Evolutionary conservation across 2,329 filamentous ascomycete genomes (phyloP), one percentile per base, ranked within the genome.

Genomic region (Aspergillus novoparasiticus): DNA sequence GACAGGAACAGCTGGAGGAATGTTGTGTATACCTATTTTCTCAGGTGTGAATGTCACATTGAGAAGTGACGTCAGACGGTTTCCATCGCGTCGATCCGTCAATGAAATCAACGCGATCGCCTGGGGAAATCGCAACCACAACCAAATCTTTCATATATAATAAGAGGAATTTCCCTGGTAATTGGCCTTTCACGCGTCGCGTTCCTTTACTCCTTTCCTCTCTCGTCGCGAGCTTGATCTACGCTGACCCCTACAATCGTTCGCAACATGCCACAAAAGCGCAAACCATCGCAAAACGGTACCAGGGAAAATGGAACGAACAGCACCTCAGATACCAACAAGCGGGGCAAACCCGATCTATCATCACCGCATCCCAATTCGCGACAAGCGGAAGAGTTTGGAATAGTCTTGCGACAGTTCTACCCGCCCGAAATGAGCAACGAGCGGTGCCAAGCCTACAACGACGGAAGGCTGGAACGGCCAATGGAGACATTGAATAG

Each of bases 401-500:
- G 88, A 21, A 87, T 92, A 57, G 87, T 92, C 0, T 81, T 90
- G 41, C 87, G 89, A 46, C 85, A 91, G 55, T 97, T 89, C 79
- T 97, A 97, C 70, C 93, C 93, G 0, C 86, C 87, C 1, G 93
- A 96, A 74, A 96, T 97, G 89, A 91, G 85, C 79, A 95, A 93
- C 71, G 86, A 85, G 57, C 88, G 93, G 45, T 93, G 91, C 58
- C 81, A 83, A 6, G 88, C 90, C 58, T 97, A 97, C 78, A 90
- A 86, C 59, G 79, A 84, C n/a, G 84, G 89, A 58, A 83, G 86
- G 55, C 80, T 96, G 4, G 85, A 89, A 4, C 87, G 90, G 0
- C 94, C 93, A 0, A 90, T 96, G 23, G 87, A 93, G 69, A 76
- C 85, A 0, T 83, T 97, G 2, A 75, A 87, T 6, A 75, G 80